Evolutionary conservation across 306 rosid genomes (phyloP), one percentile per base, ranked within the genome.

Genomic region (Pueraria montana): DNA sequence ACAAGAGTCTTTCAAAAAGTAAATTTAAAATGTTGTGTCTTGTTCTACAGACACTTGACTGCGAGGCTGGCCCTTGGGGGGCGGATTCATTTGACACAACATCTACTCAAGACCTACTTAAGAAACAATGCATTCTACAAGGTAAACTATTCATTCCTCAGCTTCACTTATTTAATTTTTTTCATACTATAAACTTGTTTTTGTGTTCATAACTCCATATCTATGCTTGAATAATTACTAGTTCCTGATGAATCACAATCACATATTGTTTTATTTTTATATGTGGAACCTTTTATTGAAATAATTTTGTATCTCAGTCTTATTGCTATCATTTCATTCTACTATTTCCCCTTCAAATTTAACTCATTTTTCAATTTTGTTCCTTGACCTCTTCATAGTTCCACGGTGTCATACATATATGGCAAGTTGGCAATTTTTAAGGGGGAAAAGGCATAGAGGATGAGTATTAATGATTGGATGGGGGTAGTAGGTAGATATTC

Each of bases 121-220:
- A 85, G 89, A 88, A 92, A 89, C 75, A 94, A 94, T 84, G 98
- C 97, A 36, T 94, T 94, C 81, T 94, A 94, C 82, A 94, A 94
- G 98, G 98, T 94, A 83, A 34, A 42, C 10, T 82, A 49, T 77
- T 78, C 14, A 11, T 50, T 79, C 50, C 5, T 36, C 63, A 21
- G 8, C 11, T 23, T 42, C 27, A 61, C 77, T 34, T 1, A 45
- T 48, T 48, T 61, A 11, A 50, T 59, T 58, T 70, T 21, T 14
- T 70, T 6, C 58, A 70, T 17, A 78, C 43, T 38, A n/a, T 74
- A 21, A 27, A 30, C 59, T 30, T 72, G 68, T 70, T 71, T 50
- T 79, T 65, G 70, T 82, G 24, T 38, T 2, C 2, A 38, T 38
- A 8, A 34, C 40, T 76, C 80, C n/a, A 38, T 40, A 11, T 38